Percentiles rank a stretch among this genome's conserved stretches.
Evolutionary conservation across 2,329 filamentous ascomycete species (phyloP).

Genomic region (Pseudofabraea citricarpa): DNA sequence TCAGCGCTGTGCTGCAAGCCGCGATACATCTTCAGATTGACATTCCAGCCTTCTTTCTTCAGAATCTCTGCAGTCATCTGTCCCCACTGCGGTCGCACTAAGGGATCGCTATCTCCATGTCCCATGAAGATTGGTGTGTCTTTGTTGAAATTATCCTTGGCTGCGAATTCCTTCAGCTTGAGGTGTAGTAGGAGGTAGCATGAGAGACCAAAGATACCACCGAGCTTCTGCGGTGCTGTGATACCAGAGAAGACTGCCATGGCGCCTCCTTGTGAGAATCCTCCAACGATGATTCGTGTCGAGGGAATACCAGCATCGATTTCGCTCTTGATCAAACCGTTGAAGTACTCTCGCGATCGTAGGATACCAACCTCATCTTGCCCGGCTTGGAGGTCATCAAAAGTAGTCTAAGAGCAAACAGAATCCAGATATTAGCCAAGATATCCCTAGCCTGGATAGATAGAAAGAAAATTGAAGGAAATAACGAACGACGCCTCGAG

Average conservation of each 20-base stretch:
- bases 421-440: background rate
- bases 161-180: constrained; percentile 54
- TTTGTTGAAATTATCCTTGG: constrained; percentile 57
- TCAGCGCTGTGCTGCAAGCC: constrained; percentile 73
- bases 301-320: constrained; percentile 76
- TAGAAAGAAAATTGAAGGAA: background rate
- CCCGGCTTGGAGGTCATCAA: constrained; percentile 38
- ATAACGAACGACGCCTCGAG: constrained; percentile 19
- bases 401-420: constrained; percentile 30
- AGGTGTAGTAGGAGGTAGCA: constrained; percentile 71
- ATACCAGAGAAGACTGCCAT: constrained; percentile 79
- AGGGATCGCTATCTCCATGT: constrained; percentile 73
- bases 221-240: constrained; percentile 68
- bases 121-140: constrained; percentile 83
- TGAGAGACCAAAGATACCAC: constrained; percentile 82
- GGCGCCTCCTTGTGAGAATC: constrained; percentile 83
- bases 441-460: background rate
- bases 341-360: constrained; percentile 69
- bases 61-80: constrained; percentile 61
- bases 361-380: constrained; percentile 73
- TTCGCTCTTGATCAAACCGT: constrained; percentile 74
- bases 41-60: constrained; percentile 64
- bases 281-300: constrained; percentile 79
- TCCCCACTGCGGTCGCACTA: constrained; percentile 69
- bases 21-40: constrained; percentile 70